Evolutionary conservation across 2,329 filamentous ascomycete genomes (phyloP), one percentile per base, ranked within the genome.

Genomic region (Helotiales sp.): DNA sequence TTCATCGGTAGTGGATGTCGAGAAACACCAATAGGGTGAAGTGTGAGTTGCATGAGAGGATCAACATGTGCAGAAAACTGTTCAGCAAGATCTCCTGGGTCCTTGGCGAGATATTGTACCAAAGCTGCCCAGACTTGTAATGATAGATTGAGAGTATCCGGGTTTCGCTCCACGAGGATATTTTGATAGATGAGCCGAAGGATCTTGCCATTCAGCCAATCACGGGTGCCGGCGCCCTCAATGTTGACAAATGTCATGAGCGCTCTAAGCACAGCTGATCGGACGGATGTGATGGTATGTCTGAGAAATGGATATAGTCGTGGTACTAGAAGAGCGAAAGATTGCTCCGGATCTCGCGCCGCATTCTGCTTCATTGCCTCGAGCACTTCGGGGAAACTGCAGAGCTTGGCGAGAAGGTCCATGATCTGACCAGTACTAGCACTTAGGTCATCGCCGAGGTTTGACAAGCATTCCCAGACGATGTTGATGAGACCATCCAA

Each of bases 371-470:
- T 97, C 96, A 99, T 99, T 15, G 95, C 92, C 68, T 95, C 89
- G 34, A 99, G 82, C 7, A 98, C 95, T 80, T 97, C 88, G 0
- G 92, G 92, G 82, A 97, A 99, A 70, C 93, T 91, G 81, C 96
- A 99, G 1, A 99, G 87, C 68, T 96, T 98, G 15, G 96, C 96
- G 20, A 99, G 85, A 47, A 99, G 86, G 78, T 99, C 96, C 96
- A 99, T 99, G 63, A 99, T 97, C 65, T 93, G 96, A 57, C 96
- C 96, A 10, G 96, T 99, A 78, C 96, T 98, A 3, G 96, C 96
- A 78, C 94, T 98, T 20, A 99, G 85, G 77, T 99, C 96, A 77
- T 99, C 96, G 71, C 95, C 94, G n/a, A 99, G 84, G 77, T 97
- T 96, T 3, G 95, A 97, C 26, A 99, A 84, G 81, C 96, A 98